Percentiles rank a stretch among this genome's conserved stretches.
Evolutionary conservation across 106 monocot genomes (phyloP).

Genomic region (Dendrobium nobile): DNA sequence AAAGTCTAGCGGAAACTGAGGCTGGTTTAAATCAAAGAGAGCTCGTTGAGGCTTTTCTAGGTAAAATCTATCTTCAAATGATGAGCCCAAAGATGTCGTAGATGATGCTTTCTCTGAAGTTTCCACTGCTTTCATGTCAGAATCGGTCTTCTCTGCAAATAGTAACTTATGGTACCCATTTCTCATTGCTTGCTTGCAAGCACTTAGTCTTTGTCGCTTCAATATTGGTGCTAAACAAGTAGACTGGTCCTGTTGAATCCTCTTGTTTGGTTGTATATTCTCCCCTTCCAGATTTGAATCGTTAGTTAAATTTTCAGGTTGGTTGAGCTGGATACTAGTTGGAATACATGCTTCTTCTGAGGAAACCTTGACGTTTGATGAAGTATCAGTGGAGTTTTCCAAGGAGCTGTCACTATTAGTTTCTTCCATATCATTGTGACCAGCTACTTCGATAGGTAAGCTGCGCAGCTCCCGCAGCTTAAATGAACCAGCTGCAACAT

Average conservation of each 20-base stretch:
- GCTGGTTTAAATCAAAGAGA: constrained; percentile 69
- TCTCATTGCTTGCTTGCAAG: constrained; percentile 22
- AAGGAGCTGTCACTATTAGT: constrained; percentile 27
- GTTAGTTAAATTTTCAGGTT: too few relatives aligned
- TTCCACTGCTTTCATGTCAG: background rate
- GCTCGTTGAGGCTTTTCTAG: constrained; percentile 14
- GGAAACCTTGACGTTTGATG: background rate
- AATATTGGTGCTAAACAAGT: constrained; percentile 23
- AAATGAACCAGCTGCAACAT: constrained; percentile 17
- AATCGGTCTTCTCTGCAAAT: background rate
- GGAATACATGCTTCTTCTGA: background rate
- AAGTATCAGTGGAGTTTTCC: background rate
- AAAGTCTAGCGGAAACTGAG: constrained; percentile 23
- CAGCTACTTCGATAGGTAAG: constrained; percentile 33
- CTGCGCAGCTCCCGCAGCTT: constrained; percentile 43
- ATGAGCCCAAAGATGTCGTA: background rate
- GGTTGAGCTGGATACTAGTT: background rate
- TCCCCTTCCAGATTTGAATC: too few relatives aligned
- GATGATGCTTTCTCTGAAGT: background rate
- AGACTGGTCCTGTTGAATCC: background rate
- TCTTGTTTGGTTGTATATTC: constrained; percentile 3
- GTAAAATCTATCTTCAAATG: background rate
- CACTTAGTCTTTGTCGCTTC: constrained; percentile 40
- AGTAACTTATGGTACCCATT: background rate
- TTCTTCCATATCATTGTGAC: constrained; percentile 6